Conservation (phyloP, 1,284 basidiomycete species). For the Bjerkandera adusta region DNA sequence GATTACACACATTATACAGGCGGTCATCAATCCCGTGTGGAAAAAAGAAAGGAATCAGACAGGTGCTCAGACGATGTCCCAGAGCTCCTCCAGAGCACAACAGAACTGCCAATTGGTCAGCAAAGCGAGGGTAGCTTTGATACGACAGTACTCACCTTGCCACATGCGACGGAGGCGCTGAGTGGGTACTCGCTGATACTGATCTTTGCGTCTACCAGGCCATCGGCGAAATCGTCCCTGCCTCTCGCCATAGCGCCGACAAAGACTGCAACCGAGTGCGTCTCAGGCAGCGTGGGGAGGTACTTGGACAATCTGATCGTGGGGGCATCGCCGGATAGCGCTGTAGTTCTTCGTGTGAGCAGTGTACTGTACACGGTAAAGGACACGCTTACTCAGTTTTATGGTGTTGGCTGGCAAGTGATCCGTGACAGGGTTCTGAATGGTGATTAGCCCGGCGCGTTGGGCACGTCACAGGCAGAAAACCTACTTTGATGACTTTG, state of each 20-base stretch:
- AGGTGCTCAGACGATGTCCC: conserved; percentile 34
- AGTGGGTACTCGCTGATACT: conserved; percentile 94
- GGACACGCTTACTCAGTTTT: conserved; percentile 78
- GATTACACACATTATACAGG: conserved; percentile 6
- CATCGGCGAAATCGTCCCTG: conserved; percentile 96
- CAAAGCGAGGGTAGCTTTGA: not conserved
- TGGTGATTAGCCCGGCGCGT: conserved; percentile 14
- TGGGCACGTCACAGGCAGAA: conserved; percentile 4
- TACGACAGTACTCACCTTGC: conserved; percentile 65
- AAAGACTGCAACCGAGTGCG: conserved; percentile 92
- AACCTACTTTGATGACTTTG: conserved; percentile 87
- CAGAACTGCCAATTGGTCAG: conserved; percentile 31
- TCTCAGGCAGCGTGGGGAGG: conserved; percentile 78
- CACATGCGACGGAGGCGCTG: conserved; percentile 95
- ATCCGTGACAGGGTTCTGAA: conserved; percentile 90
- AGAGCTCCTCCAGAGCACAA: conserved; percentile 39
- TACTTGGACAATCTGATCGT: conserved; percentile 83
- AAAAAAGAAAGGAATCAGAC: conserved; percentile 8
- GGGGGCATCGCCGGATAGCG: conserved; percentile 90
- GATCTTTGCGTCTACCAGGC: conserved; percentile 96
- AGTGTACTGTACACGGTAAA: not conserved
- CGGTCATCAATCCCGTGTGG: conserved; percentile 14
- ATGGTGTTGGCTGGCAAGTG: conserved; percentile 95
- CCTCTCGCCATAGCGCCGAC: conserved; percentile 98
- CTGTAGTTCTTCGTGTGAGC: conserved; percentile 37